These are phyloP conservation scores for Corinectria fuckeliana DNA, from an alignment of 2,329 filamentous ascomycete species.

Conservation along the genomic window DNA sequence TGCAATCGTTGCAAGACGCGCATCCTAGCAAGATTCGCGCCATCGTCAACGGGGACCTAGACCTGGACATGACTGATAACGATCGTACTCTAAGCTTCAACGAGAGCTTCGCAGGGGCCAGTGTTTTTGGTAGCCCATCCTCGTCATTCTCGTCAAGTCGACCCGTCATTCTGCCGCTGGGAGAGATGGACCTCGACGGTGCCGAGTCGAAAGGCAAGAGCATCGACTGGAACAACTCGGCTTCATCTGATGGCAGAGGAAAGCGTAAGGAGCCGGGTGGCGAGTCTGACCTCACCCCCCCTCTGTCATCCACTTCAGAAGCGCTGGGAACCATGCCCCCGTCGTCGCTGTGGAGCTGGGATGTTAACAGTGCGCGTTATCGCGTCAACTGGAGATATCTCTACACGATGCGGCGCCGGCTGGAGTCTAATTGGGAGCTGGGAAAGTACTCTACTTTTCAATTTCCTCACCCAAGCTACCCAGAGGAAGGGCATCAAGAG, in stretches of 20 bases:
- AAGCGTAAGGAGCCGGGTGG: slow-evolving; percentile 47
- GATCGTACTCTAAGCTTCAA: slow-evolving; percentile 37
- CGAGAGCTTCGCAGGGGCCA: slow-evolving; percentile 34
- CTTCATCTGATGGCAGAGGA: slow-evolving; percentile 40
- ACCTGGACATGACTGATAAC: slow-evolving; percentile 56
- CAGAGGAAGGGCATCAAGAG: slow-evolving; percentile 84
- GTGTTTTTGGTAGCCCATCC: slow-evolving; percentile 45
- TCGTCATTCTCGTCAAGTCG: slow-evolving; percentile 42
- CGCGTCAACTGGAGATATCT: slow-evolving; percentile 92
- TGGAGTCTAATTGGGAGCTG: slow-evolving; percentile 91
- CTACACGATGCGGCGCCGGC: slow-evolving; percentile 82
- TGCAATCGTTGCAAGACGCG: slow-evolving; percentile 53
- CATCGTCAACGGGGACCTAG: slow-evolving; percentile 56
- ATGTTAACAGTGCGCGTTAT: slow-evolving; percentile 54
- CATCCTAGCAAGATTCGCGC: slow-evolving; percentile 63
- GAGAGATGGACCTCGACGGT: slow-evolving; percentile 42
- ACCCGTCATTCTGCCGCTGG: slow-evolving; percentile 33
- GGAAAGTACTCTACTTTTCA: slow-evolving; percentile 87
- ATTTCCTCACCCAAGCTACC: slow-evolving; percentile 81
- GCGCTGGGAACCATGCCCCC: slow-evolving; percentile 45
- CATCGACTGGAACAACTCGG: slow-evolving; percentile 39
- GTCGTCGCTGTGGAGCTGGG: slow-evolving; percentile 60
- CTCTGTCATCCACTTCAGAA: slow-evolving; percentile 40
- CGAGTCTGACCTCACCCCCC: slow-evolving; percentile 41
- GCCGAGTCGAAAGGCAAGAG: slow-evolving; percentile 37